Conservation (phyloP, 768 basidiomycete genomes). For the Kwoniella mangroviensis region DNA sequence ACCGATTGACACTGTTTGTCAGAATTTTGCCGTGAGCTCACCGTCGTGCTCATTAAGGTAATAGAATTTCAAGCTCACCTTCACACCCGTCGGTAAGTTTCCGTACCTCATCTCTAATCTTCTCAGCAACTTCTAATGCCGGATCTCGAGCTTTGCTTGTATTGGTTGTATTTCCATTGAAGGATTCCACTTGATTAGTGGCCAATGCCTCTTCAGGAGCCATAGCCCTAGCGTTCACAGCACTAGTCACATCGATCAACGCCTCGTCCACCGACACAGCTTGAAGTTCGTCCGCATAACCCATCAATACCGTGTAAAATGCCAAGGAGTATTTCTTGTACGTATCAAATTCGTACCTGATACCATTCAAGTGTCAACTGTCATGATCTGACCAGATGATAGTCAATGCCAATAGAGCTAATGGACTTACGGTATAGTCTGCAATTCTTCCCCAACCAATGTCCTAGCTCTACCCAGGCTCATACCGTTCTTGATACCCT, state of each 20-base stretch:
- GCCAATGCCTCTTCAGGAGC: constrained; percentile 42
- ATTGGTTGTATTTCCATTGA: constrained; percentile 27
- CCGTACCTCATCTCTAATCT: constrained; percentile 75
- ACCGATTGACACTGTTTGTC: constrained; percentile 79
- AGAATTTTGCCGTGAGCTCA: constrained; percentile 1
- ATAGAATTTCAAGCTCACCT: constrained; percentile 61
- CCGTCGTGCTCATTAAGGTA: no score
- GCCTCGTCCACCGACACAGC: constrained; percentile 98
- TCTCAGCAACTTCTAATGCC: constrained; percentile 78
- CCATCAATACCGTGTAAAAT: constrained; percentile 92
- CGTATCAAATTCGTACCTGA: constrained; percentile 86
- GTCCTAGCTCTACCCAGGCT: constrained; percentile 61
- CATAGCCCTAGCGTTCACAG: constrained; percentile 44
- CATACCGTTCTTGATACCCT: constrained; percentile 93
- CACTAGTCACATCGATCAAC: constrained; percentile 79
- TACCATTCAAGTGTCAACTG: constrained; percentile 8
- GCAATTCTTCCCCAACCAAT: constrained; percentile 47
- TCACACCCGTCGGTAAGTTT: constrained; percentile 78
- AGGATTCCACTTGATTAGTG: constrained; percentile 3
- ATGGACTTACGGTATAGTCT: constrained; percentile 61
- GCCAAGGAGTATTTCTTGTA: constrained; percentile 81
- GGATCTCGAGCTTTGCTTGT: constrained; percentile 60
- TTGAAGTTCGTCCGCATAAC: constrained; percentile 85
- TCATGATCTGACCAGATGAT: neutral
- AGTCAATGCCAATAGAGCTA: neutral